Evolutionary conservation across 2,329 filamentous ascomycete species (phyloP).

Genomic region (Penicillium nordicum): DNA sequence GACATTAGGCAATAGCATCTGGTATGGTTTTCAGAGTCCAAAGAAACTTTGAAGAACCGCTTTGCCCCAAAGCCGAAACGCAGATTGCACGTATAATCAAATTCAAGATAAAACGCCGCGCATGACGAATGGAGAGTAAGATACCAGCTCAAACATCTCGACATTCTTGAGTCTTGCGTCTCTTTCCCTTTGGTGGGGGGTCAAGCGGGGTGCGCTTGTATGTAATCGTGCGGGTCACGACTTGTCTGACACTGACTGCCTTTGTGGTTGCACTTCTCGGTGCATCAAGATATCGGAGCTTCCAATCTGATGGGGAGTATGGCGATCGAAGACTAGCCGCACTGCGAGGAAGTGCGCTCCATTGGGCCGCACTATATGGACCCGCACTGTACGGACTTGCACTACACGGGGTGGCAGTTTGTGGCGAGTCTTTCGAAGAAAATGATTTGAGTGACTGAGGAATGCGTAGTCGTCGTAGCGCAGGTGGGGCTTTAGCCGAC

Average conservation of each 20-base stretch:
- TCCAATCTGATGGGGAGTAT: constrained; percentile 80
- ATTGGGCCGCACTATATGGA: background rate
- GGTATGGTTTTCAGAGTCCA: too few species aligned
- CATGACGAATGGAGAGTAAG: background rate
- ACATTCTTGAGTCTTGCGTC: constrained; percentile 57
- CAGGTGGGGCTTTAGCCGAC: background rate
- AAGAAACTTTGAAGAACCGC: too few species aligned
- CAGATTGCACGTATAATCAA: background rate
- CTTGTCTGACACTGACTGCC: constrained; percentile 71
- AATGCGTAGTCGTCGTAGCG: constrained; percentile 5
- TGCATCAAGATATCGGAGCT: constrained; percentile 60
- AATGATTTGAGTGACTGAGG: background rate
- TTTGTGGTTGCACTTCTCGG: constrained; percentile 58
- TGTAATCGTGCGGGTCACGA: constrained; percentile 90
- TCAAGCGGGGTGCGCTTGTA: constrained; percentile 76
- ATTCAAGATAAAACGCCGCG: background rate
- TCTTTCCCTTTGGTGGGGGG: constrained; percentile 87
- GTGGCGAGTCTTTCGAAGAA: constrained; percentile 1
- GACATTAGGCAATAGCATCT: background rate
- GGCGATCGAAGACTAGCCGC: constrained; percentile 63
- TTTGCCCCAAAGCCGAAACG: too few species aligned
- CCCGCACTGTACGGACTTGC: constrained; percentile 1
- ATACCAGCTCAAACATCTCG: background rate
- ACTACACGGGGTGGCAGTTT: background rate
- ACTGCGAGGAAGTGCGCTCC: constrained; percentile 28